Percentiles rank a stretch among this genome's conserved stretches.
Conservation (phyloP, 139 green algal genomes). For the Picochlorum sp. region DNA sequence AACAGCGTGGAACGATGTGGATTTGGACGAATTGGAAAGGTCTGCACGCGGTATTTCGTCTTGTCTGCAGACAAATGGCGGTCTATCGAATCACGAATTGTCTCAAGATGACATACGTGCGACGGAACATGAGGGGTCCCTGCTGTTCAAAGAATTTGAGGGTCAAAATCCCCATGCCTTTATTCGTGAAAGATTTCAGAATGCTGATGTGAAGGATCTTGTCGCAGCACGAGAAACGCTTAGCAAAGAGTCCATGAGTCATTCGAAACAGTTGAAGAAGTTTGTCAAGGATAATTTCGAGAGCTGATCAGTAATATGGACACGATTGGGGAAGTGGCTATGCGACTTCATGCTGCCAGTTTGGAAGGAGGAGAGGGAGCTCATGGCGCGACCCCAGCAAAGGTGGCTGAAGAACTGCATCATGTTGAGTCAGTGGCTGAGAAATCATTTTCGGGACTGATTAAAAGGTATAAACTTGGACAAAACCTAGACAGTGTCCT, state of each 20-base stretch:
- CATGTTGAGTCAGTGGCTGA: conserved; percentile 33
- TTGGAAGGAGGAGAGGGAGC: conserved; percentile 17
- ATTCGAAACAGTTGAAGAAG: conserved; percentile 65
- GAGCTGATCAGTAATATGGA: conserved; percentile 83
- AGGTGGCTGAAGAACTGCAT: conserved; percentile 24
- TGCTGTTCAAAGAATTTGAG: not conserved
- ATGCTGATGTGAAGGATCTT: conserved; percentile 33
- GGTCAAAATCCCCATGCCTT: not conserved
- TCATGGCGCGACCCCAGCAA: conserved; percentile 21
- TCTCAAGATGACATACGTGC: not conserved
- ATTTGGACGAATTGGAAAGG: not conserved
- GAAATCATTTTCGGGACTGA: conserved; percentile 38
- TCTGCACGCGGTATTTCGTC: not conserved
- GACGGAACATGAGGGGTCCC: not conserved
- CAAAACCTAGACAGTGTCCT: conserved; percentile 51
- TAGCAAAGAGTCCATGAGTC: conserved; percentile 49
- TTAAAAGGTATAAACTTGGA: conserved; percentile 42
- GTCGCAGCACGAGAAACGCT: conserved; percentile 44
- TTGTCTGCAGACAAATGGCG: not conserved
- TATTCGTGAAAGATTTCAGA: not conserved
- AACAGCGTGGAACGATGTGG: too few species aligned
- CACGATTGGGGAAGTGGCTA: conserved; percentile 73
- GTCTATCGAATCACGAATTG: not conserved
- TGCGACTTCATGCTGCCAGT: conserved; percentile 44
- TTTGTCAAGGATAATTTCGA: conserved; percentile 90